phyloP scores from a whole-genome alignment of 2,329 filamentous ascomycete species.

The Sporothrix euskadiensis region DNA sequence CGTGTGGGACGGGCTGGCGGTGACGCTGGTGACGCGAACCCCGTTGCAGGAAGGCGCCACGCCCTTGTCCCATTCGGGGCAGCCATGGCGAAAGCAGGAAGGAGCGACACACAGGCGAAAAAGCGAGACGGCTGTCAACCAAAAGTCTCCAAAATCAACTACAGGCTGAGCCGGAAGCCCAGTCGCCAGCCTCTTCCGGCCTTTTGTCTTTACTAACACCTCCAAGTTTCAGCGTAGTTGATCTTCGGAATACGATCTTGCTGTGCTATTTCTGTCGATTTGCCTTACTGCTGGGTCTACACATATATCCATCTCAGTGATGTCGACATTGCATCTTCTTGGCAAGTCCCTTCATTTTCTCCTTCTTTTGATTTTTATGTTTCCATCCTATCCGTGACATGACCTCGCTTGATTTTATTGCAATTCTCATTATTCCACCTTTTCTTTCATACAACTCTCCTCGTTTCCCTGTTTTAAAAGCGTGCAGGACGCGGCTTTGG shows the following conservation, averaged over 20 bases:
- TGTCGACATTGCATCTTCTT: background rate
- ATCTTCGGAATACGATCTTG: background rate
- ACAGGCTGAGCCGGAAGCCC: background rate
- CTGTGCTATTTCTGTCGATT: background rate
- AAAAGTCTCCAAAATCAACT: background rate
- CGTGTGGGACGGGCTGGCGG: slow-evolving; percentile 13
- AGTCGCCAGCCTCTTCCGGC: background rate
- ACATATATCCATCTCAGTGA: background rate
- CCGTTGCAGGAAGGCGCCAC: slow-evolving; percentile 26
- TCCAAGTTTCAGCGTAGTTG: background rate
- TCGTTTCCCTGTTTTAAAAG: background rate
- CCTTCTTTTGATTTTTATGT: background rate
- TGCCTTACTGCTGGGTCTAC: background rate
- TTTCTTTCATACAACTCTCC: background rate
- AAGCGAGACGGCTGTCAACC: background rate
- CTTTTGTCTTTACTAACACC: background rate
- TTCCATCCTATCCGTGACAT: background rate
- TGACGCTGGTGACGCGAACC: slow-evolving; percentile 24
- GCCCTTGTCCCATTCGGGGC: slow-evolving; percentile 23
- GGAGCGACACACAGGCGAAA: background rate
- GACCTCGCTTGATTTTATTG: background rate
- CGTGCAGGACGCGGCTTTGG: slow-evolving; percentile 8
- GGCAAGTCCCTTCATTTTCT: background rate
- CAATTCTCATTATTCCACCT: background rate
- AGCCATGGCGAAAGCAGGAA: slow-evolving; percentile 19